phyloP scores from a whole-genome alignment of 306 rosid genomes.

The Fragaria vesca region DNA sequence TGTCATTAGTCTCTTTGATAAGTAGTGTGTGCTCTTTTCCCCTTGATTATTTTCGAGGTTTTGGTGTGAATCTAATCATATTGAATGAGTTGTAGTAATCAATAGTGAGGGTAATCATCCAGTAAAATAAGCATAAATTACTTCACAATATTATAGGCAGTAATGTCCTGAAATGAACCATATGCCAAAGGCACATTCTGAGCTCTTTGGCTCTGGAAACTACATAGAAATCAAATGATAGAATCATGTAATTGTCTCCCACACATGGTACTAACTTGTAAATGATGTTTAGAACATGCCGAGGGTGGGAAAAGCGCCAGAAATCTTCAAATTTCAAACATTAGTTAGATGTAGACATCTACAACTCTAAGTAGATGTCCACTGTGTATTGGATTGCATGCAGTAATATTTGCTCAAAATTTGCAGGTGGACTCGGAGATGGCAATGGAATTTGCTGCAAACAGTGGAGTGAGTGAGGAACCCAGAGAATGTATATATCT shows the following conservation, averaged over 20 bases:
- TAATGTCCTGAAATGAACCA: background rate
- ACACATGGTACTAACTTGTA: background rate
- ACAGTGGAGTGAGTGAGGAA: conserved; percentile 90
- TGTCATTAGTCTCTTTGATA: background rate
- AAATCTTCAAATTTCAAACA: background rate
- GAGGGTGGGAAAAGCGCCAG: background rate
- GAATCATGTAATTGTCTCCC: background rate
- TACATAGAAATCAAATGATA: background rate
- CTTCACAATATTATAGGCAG: background rate
- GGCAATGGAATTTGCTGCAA: conserved; percentile 93
- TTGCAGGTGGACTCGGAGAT: conserved; percentile 94
- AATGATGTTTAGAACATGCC: background rate
- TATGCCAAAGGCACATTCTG: background rate
- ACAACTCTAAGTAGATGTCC: background rate
- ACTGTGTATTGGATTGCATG: no score
- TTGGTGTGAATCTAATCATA: background rate
- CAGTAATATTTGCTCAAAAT: background rate
- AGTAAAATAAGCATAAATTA: background rate
- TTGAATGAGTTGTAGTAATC: background rate
- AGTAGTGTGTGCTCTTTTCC: background rate
- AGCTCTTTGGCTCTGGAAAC: background rate
- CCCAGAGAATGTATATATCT: conserved; percentile 68
- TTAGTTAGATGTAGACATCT: background rate
- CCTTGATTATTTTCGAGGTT: background rate
- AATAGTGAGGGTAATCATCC: background rate